These are phyloP conservation scores for Colletotrichum coccodes DNA, from an alignment of 2,329 filamentous ascomycete genomes.

Conservation along the genomic window DNA sequence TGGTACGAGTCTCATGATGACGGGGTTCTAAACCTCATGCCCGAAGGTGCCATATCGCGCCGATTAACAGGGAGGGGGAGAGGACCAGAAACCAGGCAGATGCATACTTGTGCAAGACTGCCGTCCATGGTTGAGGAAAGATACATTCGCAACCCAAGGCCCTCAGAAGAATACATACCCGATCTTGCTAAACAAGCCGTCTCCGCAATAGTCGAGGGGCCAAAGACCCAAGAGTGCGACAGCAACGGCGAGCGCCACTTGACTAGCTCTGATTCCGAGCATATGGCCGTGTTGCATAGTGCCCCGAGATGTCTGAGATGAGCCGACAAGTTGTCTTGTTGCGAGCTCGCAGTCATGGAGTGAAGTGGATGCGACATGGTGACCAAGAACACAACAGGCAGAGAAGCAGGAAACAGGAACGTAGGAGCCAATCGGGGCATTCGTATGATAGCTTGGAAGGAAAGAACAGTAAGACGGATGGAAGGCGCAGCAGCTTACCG, in stretches of 20 bases:
- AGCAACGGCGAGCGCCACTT: slow-evolving; percentile 12
- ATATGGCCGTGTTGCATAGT: not conserved
- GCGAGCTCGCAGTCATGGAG: not conserved
- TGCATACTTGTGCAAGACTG: not conserved
- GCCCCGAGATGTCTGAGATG: not conserved
- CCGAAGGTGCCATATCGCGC: not conserved
- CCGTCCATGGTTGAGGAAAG: not conserved
- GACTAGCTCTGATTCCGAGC: not conserved
- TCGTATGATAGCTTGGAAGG: not conserved
- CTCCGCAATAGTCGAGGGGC: not conserved
- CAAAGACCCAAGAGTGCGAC: not conserved
- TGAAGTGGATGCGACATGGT: not conserved
- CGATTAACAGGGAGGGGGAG: not conserved
- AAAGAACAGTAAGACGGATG: not conserved
- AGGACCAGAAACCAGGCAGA: not conserved
- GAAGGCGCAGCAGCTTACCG: slow-evolving; percentile 19
- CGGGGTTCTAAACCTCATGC: not conserved
- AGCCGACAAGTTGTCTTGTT: not conserved
- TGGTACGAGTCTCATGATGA: not conserved
- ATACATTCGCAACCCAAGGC: not conserved
- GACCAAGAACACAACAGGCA: not conserved
- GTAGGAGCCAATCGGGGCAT: slow-evolving; percentile 15
- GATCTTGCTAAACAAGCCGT: not conserved
- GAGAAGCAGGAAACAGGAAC: not conserved
- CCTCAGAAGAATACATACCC: slow-evolving; percentile 4